Conservation (phyloP, 306 rosid genomes). For the Trichosanthes truncata region DNA sequence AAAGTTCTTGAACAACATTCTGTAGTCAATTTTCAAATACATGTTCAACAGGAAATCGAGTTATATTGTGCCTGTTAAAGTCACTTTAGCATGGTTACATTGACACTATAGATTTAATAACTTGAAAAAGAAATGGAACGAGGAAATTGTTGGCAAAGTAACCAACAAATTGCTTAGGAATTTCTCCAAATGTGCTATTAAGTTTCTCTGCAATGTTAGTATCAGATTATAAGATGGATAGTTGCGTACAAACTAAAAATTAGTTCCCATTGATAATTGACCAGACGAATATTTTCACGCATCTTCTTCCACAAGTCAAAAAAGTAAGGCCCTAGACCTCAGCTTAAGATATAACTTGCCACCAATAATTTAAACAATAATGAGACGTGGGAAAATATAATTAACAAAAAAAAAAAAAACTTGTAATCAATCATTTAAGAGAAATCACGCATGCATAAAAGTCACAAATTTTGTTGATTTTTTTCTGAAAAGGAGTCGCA, state of each 20-base stretch:
- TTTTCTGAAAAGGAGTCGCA: neutral
- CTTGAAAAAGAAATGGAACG: neutral
- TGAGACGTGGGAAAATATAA: neutral
- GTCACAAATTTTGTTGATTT: neutral
- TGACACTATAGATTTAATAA: neutral
- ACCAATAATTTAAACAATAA: neutral
- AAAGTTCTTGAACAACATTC: slow-evolving; percentile 39
- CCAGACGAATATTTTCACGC: neutral
- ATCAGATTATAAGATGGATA: neutral
- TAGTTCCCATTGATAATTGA: neutral
- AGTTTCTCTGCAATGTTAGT: neutral
- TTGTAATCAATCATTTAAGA: neutral
- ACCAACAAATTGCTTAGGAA: neutral
- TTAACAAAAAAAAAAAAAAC: neutral
- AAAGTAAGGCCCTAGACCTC: neutral
- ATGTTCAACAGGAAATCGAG: slow-evolving; percentile 3
- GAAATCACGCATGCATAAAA: neutral
- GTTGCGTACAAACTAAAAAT: neutral
- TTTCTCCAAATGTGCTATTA: neutral
- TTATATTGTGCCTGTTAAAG: neutral
- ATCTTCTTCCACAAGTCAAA: neutral
- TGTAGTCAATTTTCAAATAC: slow-evolving; percentile 11
- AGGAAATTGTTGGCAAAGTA: neutral
- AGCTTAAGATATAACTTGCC: neutral
- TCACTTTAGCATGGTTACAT: neutral